phyloP scores from a whole-genome alignment of 345 rosid genomes.

The Gossypium raimondii region DNA sequence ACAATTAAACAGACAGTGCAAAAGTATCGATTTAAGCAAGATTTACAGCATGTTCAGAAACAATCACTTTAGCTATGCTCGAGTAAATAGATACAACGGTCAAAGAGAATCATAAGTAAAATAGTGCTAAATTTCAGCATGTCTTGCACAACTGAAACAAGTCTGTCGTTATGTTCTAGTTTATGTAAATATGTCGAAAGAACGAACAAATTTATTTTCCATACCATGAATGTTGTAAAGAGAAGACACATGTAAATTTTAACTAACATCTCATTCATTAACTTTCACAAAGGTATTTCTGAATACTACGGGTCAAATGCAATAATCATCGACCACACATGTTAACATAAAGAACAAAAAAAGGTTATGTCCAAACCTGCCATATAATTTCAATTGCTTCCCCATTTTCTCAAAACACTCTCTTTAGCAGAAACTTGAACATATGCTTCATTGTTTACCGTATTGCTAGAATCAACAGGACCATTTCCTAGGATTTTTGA shows the following conservation, averaged over 20 bases:
- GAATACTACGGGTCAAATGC: constrained; percentile 1
- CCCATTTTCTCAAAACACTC: constrained; percentile 74
- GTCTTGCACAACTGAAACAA: too few species aligned
- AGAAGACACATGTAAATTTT: background rate
- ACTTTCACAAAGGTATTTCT: background rate
- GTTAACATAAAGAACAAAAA: background rate
- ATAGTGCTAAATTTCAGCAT: background rate
- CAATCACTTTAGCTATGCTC: background rate
- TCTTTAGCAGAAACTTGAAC: constrained; percentile 68
- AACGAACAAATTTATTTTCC: background rate
- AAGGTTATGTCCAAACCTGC: constrained; percentile 16
- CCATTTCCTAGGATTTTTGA: constrained; percentile 42
- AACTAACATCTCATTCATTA: constrained; percentile 12
- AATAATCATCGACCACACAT: background rate
- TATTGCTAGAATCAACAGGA: constrained; percentile 21
- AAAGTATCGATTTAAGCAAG: background rate
- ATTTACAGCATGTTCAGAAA: background rate
- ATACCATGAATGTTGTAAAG: background rate
- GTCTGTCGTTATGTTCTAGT: background rate
- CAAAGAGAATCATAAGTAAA: background rate
- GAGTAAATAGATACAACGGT: too few species aligned
- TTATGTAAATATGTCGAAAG: background rate
- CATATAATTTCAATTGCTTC: constrained; percentile 42
- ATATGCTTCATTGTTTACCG: constrained; percentile 26
- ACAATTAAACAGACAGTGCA: background rate